Evolutionary conservation across 176 grass and related monocot genomes (phyloP).

Genomic region (Elymus sibiricus): DNA sequence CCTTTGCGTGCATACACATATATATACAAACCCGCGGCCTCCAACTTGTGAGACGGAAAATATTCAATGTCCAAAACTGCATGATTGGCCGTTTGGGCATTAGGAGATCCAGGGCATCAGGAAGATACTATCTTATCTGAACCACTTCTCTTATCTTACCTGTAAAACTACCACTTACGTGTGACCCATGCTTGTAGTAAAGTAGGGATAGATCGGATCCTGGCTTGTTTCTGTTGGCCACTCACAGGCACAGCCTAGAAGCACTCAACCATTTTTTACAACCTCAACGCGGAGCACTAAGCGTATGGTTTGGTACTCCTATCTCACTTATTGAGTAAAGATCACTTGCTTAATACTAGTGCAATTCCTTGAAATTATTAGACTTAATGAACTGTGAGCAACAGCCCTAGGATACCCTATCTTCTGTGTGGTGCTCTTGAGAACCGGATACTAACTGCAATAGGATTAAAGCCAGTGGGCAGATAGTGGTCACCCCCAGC

Average conservation of each 20-base stretch:
- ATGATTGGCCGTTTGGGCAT: slow-evolving; percentile 11
- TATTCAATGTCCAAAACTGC: slow-evolving; percentile 27
- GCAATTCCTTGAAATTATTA: not conserved
- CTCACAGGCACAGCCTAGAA: slow-evolving; percentile 18
- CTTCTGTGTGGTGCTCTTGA: not conserved
- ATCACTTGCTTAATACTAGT: not conserved
- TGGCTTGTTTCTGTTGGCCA: slow-evolving; percentile 18
- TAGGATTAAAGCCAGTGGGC: slow-evolving; percentile 26
- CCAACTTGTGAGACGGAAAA: slow-evolving; percentile 46
- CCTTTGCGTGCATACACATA: not conserved
- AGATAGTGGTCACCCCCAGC: not conserved
- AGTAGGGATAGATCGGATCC: slow-evolving; percentile 1
- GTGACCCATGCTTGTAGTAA: slow-evolving; percentile 1
- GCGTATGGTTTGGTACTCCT: slow-evolving; percentile 13
- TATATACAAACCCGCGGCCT: slow-evolving; percentile 1
- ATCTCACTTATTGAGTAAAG: slow-evolving; percentile 30
- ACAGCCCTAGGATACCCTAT: slow-evolving; percentile 29
- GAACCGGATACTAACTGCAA: slow-evolving; percentile 3
- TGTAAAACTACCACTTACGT: not conserved
- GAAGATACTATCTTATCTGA: slow-evolving; percentile 31
- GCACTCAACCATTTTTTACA: not conserved
- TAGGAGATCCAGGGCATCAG: slow-evolving; percentile 14
- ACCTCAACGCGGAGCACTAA: slow-evolving; percentile 29
- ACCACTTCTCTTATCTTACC: not conserved
- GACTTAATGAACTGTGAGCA: slow-evolving; percentile 18